These are phyloP conservation scores for Alternaria postmessia DNA, from an alignment of 2,329 filamentous ascomycete species.

Conservation along the genomic window DNA sequence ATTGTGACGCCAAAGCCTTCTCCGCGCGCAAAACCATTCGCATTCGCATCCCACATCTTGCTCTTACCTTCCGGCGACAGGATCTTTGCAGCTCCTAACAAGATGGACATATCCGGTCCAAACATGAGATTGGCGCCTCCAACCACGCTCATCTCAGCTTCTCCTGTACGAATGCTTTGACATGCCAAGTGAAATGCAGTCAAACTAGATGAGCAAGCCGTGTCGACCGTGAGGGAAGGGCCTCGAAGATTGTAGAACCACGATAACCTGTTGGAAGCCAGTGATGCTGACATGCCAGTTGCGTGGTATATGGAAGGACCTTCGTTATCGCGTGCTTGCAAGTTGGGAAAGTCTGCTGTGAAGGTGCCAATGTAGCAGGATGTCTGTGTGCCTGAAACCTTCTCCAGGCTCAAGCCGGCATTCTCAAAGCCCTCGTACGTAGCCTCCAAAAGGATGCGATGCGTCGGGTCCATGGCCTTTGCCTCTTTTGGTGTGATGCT, in stretches of 20 bases:
- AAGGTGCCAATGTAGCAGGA: slow-evolving; percentile 31
- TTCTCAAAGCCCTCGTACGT: slow-evolving; percentile 36
- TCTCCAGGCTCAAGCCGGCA: slow-evolving; percentile 20
- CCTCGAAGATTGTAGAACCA: slow-evolving; percentile 36
- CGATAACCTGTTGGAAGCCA: slow-evolving; percentile 24
- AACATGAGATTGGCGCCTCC: slow-evolving; percentile 51
- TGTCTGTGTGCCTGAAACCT: slow-evolving; percentile 26
- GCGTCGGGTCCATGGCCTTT: slow-evolving; percentile 37
- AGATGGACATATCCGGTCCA: slow-evolving; percentile 19
- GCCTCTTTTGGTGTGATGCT: slow-evolving; percentile 28
- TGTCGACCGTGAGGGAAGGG: slow-evolving; percentile 31
- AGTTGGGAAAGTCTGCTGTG: slow-evolving; percentile 28
- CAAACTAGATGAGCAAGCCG: slow-evolving; percentile 32
- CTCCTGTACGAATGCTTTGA: slow-evolving; percentile 36
- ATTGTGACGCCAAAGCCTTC: slow-evolving; percentile 41
- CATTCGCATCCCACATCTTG: slow-evolving; percentile 40
- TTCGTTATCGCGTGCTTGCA: slow-evolving; percentile 25
- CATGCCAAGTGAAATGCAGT: slow-evolving; percentile 31
- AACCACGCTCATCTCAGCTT: slow-evolving; percentile 45
- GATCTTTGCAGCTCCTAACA: slow-evolving; percentile 10
- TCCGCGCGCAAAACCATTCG: slow-evolving; percentile 38
- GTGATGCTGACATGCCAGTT: slow-evolving; percentile 17
- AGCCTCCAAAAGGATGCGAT: slow-evolving; percentile 34
- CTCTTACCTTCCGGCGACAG: slow-evolving; percentile 32
- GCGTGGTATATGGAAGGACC: slow-evolving; percentile 23